A percentile compares a stretch with the other conserved stretches of the same genome.
Conservation (phyloP, 2,329 filamentous ascomycete genomes). For the Pseudogymnoascus destructans region DNA sequence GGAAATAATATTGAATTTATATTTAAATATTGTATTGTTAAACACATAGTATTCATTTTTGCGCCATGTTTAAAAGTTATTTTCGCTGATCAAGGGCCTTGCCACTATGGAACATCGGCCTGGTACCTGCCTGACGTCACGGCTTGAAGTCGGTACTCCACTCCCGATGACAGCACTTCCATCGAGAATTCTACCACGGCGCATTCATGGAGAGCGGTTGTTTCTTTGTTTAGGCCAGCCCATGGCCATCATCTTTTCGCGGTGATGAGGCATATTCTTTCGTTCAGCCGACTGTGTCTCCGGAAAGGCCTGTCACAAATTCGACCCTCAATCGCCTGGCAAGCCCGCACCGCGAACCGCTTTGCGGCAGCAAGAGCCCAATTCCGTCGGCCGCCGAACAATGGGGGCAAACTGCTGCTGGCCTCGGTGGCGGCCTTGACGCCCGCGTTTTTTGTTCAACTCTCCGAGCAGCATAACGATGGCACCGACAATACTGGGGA, state of each 20-base stretch:
- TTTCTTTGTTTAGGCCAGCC: background rate
- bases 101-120: background rate
- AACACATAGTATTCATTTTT: background rate
- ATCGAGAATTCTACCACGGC: background rate
- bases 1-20: background rate
- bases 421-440: conserved; percentile 29
- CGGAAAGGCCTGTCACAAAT: background rate
- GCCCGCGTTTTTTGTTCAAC: conserved; percentile 43
- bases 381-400: conserved; percentile 18
- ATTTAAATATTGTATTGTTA: background rate
- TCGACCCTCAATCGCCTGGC: background rate
- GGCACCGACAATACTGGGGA: conserved; percentile 58
- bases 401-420: conserved; percentile 15
- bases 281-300: background rate
- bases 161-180: background rate
- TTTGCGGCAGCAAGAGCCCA: background rate
- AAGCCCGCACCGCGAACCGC: conserved; percentile 10
- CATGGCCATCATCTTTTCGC: background rate
- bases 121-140: conserved; percentile 6
- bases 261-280: conserved; percentile 4
- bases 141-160: background rate
- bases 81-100: background rate
- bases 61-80: background rate
- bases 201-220: conserved; percentile 2
- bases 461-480: conserved; percentile 42